These are phyloP conservation scores for Stropharia rugosoannulata DNA, from an alignment of 768 basidiomycete genomes.

Conservation along the genomic window DNA sequence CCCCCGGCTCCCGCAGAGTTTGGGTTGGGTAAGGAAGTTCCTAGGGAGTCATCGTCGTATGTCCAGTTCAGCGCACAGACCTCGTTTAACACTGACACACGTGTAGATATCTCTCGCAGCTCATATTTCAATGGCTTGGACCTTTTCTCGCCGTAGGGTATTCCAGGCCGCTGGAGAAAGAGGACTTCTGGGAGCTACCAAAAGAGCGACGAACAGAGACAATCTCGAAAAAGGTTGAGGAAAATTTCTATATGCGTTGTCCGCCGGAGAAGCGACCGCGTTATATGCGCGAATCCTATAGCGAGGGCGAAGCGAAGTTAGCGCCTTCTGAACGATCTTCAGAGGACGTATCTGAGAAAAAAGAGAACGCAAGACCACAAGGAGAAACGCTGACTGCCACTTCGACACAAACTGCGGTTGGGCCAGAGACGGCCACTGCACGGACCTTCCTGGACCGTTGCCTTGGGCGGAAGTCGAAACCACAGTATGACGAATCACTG, in stretches of 20 bases:
- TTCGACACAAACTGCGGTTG: conserved; percentile 11
- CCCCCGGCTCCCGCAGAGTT: conserved; percentile 51
- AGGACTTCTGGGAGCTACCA: conserved; percentile 59
- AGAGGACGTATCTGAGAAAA: conserved; percentile 5
- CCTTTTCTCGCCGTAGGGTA: conserved; percentile 61
- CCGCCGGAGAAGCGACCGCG: conserved; percentile 46
- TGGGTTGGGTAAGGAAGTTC: conserved; percentile 41
- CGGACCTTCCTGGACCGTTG: not conserved
- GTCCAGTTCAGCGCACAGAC: conserved; percentile 11
- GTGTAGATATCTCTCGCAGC: conserved; percentile 41
- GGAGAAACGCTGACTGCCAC: conserved; percentile 5
- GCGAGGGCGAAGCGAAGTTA: not conserved
- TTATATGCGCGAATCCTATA: conserved; percentile 19
- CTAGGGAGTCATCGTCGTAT: conserved; percentile 38
- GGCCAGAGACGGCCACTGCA: conserved; percentile 2
- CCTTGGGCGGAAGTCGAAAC: conserved; percentile 8
- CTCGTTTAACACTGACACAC: conserved; percentile 16
- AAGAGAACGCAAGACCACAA: not conserved
- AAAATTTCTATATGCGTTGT: conserved; percentile 49
- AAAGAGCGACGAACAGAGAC: conserved; percentile 30
- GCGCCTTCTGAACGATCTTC: not conserved
- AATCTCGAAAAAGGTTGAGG: conserved; percentile 42
- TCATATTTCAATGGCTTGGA: conserved; percentile 52
- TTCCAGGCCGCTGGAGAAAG: conserved; percentile 54
- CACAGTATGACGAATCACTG: conserved; percentile 46